Conservation (phyloP, 2,329 filamentous ascomycete genomes). For the Aspergillus sp. region DNA sequence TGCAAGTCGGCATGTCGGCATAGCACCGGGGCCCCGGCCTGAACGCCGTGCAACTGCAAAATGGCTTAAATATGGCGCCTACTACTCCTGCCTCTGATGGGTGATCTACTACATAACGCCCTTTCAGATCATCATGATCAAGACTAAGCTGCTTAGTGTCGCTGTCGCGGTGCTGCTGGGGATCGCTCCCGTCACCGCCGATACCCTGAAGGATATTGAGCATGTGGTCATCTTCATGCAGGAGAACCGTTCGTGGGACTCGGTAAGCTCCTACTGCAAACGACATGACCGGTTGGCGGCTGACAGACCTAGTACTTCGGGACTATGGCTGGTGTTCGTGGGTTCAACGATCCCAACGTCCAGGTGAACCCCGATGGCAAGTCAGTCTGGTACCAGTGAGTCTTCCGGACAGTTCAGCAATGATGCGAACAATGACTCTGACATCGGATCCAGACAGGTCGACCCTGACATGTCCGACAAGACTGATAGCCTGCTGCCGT, state of each 20-base stretch:
- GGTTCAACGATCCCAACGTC: slow-evolving; percentile 58
- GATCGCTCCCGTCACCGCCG: slow-evolving; percentile 28
- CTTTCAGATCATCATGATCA: too few species aligned
- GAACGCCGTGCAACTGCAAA: too few species aligned
- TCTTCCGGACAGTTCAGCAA: neutral
- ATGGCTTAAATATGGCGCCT: too few species aligned
- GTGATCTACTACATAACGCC: too few species aligned
- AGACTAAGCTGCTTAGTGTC: slow-evolving; percentile 8
- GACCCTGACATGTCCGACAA: slow-evolving; percentile 40
- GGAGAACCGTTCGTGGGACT: slow-evolving; percentile 46
- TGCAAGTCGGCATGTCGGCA: too few species aligned
- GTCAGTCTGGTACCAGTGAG: slow-evolving; percentile 51
- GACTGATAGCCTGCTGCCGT: slow-evolving; percentile 51
- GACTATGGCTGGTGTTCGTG: slow-evolving; percentile 56
- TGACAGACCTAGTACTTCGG: slow-evolving; percentile 50
- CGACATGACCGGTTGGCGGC: neutral
- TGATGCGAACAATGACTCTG: too few species aligned
- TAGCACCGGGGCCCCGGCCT: too few species aligned
- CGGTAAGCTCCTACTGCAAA: slow-evolving; percentile 21
- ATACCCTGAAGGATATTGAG: slow-evolving; percentile 52
- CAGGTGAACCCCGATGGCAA: slow-evolving; percentile 49
- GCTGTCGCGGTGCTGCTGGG: slow-evolving; percentile 19
- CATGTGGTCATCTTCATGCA: slow-evolving; percentile 62
- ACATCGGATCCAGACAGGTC: slow-evolving; percentile 32
- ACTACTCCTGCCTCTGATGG: too few species aligned